phyloP scores from a whole-genome alignment of 176 grass and related monocot species.

The Hordeum vulgare region DNA sequence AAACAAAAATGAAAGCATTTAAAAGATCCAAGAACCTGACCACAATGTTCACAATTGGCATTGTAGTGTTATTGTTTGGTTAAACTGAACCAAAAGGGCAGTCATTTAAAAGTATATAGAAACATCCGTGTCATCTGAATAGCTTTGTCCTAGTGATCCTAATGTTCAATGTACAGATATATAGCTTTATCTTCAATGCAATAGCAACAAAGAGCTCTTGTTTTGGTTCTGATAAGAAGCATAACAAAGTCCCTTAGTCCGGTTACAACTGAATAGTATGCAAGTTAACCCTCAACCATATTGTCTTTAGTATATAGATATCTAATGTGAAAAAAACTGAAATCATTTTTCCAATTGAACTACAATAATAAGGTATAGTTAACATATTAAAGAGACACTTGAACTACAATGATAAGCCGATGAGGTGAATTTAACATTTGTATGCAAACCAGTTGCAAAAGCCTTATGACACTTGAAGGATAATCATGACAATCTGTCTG shows the following conservation, averaged over 20 bases:
- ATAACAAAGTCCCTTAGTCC: background rate
- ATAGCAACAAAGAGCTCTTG: background rate
- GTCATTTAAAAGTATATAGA: conserved; percentile 11
- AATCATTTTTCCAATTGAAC: background rate
- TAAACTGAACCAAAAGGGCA: background rate
- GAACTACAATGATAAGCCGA: background rate
- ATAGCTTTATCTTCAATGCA: background rate
- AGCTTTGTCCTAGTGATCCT: too few relatives aligned
- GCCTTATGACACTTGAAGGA: background rate
- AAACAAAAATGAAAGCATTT: background rate
- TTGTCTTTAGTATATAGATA: background rate
- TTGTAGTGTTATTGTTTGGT: background rate
- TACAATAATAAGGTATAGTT: background rate
- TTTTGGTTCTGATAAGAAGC: background rate
- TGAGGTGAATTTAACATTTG: background rate
- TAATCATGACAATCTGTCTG: background rate
- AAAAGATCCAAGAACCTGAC: background rate
- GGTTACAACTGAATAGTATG: background rate
- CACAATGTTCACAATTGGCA: background rate
- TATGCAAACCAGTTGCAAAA: background rate
- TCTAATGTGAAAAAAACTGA: background rate
- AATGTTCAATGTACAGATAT: background rate
- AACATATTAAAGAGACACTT: background rate
- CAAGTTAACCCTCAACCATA: background rate
- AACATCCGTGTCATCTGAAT: background rate